Evolutionary conservation across 192 early-diverging fungal genomes (phyloP), one percentile per base, ranked within the genome.

Genomic region (Coemansia sp.): DNA sequence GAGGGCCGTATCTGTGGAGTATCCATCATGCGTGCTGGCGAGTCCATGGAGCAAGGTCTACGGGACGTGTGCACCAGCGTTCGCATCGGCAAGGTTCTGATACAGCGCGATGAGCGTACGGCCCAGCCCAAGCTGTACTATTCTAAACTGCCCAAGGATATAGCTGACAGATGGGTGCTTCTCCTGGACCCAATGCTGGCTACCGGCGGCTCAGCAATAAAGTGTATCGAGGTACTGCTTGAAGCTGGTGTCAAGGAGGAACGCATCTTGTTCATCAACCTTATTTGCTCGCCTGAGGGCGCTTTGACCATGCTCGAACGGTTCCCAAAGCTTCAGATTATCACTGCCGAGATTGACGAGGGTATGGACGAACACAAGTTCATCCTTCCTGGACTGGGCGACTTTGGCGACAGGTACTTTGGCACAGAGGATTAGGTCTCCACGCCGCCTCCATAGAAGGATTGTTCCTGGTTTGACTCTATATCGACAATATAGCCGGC

Each of bases 131-230:
- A 92, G 86, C 85, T 98, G 50, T 98, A 90, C 81, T 98, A 98
- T 73, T 88, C 92, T 7, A 98, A 98, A 79, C 85, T 98, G 33
- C 95, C 95, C 35, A 88, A 88, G 62, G 95, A 95, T 70, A 93
- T 95, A 65, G 83, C 87, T 3, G 82, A 86, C 44, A 89, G 94
- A 57, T 95, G 88, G 81, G 91, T 92, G 53, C 77, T 98, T 45
- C 83, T 98, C 31, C 85, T 98, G 19, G 95, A 98, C 66, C 95
- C 95, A 29, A 98, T 98, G 95, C 89, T 98, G 89, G 94, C 94
- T 14, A 98, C 95, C 34, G 95, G 95, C 19, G 95, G 95, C 36
- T 95, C 94, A 31, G 95, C 94, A 6, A 92, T 91, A 73, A 93
- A 96, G 77, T 94, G 94, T 39, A 89, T 95, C 33, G 88, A 98